Percentiles rank a stretch among this genome's conserved stretches.
Evolutionary conservation across 2,329 filamentous ascomycete genomes (phyloP).

Genomic region (Tolypocladium cylindrosporum): DNA sequence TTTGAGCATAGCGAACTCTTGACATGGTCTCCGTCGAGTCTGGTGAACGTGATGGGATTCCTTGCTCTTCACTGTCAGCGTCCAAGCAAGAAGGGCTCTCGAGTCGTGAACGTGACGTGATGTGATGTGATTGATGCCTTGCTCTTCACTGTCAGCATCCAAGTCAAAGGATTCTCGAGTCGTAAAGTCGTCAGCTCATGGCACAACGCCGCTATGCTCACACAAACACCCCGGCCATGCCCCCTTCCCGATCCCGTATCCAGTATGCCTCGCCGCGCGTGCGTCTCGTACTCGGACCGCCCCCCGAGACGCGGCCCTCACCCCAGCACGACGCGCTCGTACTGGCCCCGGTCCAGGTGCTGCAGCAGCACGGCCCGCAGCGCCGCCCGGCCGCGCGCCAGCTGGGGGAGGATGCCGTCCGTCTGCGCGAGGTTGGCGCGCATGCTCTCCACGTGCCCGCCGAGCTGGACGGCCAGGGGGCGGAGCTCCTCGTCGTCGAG

Average conservation of each 20-base stretch:
- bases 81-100: too few relatives aligned
- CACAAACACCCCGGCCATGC: neutral
- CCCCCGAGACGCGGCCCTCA: neutral
- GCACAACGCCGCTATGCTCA: neutral
- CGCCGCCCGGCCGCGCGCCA: slow-evolving; percentile 36
- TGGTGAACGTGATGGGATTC: neutral
- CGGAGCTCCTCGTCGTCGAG: slow-evolving; percentile 29
- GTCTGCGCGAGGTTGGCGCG: slow-evolving; percentile 43
- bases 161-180: neutral
- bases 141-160: too few relatives aligned
- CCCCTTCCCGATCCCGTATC: neutral
- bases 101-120: neutral
- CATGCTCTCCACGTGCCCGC: slow-evolving; percentile 47
- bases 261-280: neutral
- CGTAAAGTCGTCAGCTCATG: neutral
- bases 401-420: slow-evolving; percentile 38
- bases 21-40: neutral
- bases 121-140: neutral
- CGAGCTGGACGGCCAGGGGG: slow-evolving; percentile 36
- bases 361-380: slow-evolving; percentile 37
- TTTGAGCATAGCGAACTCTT: neutral
- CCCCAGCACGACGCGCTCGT: slow-evolving; percentile 39
- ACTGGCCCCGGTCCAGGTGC: slow-evolving; percentile 32
- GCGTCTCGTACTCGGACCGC: neutral
- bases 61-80: neutral